Evolutionary conservation across 345 rosid species (phyloP).

Genomic region (Populus ilicifolia): DNA sequence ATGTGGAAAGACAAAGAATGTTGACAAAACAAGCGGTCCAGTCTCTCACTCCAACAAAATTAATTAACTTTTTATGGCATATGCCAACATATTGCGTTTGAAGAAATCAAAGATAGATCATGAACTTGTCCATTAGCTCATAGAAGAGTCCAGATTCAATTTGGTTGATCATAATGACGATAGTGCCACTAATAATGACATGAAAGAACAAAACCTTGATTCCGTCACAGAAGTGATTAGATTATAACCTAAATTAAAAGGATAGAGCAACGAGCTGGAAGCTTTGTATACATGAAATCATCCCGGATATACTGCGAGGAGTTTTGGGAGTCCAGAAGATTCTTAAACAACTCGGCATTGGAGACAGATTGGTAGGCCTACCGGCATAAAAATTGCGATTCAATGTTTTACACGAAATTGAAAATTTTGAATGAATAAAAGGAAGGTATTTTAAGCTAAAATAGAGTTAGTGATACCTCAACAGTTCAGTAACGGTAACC

Average conservation of each 20-base stretch:
- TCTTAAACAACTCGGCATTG: background rate
- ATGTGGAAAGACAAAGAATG: background rate
- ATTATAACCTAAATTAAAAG: background rate
- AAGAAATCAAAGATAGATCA: background rate
- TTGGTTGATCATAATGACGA: background rate
- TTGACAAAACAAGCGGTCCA: background rate
- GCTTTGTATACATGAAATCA: too few species aligned
- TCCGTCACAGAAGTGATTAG: background rate
- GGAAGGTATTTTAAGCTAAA: too few species aligned
- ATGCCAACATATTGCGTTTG: background rate
- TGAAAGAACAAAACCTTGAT: background rate
- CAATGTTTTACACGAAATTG: too few species aligned
- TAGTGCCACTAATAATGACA: background rate
- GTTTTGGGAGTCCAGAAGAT: background rate
- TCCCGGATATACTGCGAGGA: too few species aligned
- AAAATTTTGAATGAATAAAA: too few species aligned
- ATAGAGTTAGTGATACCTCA: too few species aligned
- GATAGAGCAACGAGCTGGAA: background rate
- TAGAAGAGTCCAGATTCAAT: constrained; percentile 10
- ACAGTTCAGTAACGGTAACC: too few species aligned
- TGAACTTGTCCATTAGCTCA: background rate
- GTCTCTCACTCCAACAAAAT: background rate
- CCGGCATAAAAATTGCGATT: too few species aligned
- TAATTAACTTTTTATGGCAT: background rate
- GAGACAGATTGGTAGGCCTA: background rate